Conservation (phyloP, 208 protist species). For the Tritrichomonas musculus region DNA sequence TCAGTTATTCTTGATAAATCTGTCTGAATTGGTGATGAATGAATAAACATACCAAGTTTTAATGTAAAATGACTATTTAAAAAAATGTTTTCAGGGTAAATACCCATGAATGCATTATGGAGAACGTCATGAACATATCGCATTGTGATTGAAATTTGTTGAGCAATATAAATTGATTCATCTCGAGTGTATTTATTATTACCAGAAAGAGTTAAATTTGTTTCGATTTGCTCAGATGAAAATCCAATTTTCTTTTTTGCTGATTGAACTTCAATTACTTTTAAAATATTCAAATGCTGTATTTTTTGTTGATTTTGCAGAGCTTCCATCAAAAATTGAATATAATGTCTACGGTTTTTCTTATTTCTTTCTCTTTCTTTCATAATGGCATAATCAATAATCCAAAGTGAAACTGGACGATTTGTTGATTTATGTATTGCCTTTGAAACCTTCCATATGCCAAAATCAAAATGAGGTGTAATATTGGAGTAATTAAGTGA, state of each 20-base stretch:
- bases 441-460: not conserved
- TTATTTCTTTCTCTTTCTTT: not conserved
- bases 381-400: not conserved
- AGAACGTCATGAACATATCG: not conserved
- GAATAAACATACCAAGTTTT: not conserved
- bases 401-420: not conserved
- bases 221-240: not conserved
- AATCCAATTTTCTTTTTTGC: not conserved
- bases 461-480: not conserved
- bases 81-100: not conserved
- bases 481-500: not conserved
- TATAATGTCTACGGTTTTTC: not conserved
- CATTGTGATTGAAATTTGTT: not conserved
- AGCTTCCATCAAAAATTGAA: not conserved
- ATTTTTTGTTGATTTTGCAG: not conserved
- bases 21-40: not conserved
- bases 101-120: not conserved
- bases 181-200: not conserved
- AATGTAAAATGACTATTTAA: not conserved
- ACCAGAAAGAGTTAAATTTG: not conserved
- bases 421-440: not conserved
- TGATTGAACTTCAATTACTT: not conserved
- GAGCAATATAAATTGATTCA: not conserved
- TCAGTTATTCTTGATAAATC: not conserved
- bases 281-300: not conserved